phyloP scores from a whole-genome alignment of 371 early-diverging fungal species.

The Polyrhizophydium stewartii region DNA sequence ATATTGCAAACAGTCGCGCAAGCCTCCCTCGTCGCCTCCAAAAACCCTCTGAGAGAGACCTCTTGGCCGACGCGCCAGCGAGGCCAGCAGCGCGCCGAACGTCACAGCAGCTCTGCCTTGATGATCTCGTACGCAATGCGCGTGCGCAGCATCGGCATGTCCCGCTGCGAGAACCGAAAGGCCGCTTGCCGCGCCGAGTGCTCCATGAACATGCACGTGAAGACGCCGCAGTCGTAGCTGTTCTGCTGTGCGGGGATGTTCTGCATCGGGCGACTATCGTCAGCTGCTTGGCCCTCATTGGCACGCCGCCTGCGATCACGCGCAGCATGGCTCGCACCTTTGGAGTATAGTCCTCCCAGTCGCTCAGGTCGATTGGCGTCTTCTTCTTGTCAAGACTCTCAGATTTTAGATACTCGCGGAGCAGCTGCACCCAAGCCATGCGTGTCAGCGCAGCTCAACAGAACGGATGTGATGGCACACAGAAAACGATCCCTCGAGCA shows the following conservation, averaged over 20 bases:
- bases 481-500: neutral
- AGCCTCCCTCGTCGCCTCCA: no score
- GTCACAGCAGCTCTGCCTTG: constrained; percentile 25
- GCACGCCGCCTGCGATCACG: no score
- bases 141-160: constrained; percentile 68
- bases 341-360: constrained; percentile 64
- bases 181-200: constrained; percentile 48
- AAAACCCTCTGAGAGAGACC: no score
- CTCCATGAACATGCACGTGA: constrained; percentile 88
- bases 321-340: constrained; percentile 33
- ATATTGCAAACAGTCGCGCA: no score
- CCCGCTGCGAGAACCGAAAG: constrained; percentile 70
- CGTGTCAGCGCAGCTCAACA: no score
- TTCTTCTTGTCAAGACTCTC: constrained; percentile 76
- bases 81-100: no score
- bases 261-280: constrained; percentile 23
- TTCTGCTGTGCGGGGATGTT: constrained; percentile 83
- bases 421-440: constrained; percentile 21
- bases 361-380: constrained; percentile 49
- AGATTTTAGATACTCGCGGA: constrained; percentile 62
- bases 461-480: neutral
- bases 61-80: no score
- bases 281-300: no score
- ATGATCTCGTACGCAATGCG: constrained; percentile 75
- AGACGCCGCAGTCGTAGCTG: constrained; percentile 97